Base-by-base conservation (phyloP, 805 yeast genomes). In the Candida ortonii region DNA sequence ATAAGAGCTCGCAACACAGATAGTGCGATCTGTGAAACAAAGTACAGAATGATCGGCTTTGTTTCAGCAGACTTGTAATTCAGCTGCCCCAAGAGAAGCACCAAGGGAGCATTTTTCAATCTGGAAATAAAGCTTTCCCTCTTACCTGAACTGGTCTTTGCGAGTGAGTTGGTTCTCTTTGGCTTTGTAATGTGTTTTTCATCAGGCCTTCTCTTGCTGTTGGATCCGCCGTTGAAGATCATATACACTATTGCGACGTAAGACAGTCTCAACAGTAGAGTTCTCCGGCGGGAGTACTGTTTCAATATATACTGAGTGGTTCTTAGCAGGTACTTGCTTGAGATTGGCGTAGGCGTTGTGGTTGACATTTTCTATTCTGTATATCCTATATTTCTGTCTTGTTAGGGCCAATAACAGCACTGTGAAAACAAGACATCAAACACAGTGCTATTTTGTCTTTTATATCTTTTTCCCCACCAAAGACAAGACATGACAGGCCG, bases 1-100 rank as follows among this genome's bases (percentile, higher is more conserved):
- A 89, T 61, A 16, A 80, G 57, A 0, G 96, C 90, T 44, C 95
- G 70, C 4, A 72, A 44, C 3, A 84, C 69, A 28, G 89, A 65
- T 16, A 86, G 64, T 0, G 66, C 52, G 5, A 86, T 60, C 57
- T 86, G 90, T 0, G 72, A 46, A 1, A 56, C 39, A 22, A 84
- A 64, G 26, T 50, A 47, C 5, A 25, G 27, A 6, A 47, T 3
- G 1, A 55, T 38, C 5, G 38, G 33, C 10, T 38, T 41, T 2
- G 50, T 23, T 14, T 28, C 31, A 11, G 33, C 36, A 11, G 41
- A 35, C 16, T 27, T 38, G 9, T 33, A 30, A 28, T 47, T 36
- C 3, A 55, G 30, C 22, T 44, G 48, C 6, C 41, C 27, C 20
- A 50, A 7, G 11, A 49, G 22, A 9, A 38, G 20, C 7, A 47